These are phyloP conservation scores for Xanthoconium stramineum DNA, from an alignment of 768 basidiomycete genomes.

Conservation along the genomic window DNA sequence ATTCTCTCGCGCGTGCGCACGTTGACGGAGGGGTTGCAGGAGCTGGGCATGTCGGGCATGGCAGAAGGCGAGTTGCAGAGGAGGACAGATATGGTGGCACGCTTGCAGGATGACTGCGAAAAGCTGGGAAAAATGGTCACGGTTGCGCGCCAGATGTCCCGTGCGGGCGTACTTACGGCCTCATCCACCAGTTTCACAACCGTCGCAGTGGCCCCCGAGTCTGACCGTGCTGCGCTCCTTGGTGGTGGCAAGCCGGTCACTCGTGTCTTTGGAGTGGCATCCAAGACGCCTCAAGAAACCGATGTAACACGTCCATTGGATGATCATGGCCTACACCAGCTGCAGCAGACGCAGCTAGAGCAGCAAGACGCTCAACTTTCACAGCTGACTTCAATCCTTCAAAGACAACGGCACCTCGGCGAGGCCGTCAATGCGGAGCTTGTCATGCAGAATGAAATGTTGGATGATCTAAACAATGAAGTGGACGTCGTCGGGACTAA, in stretches of 20 bases:
- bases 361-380: constrained; percentile 83
- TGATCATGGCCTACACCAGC: constrained; percentile 69
- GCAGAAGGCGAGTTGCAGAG: constrained; percentile 90
- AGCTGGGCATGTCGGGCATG: constrained; percentile 66
- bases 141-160: constrained; percentile 56
- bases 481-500: constrained; percentile 79
- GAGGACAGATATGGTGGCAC: constrained; percentile 83
- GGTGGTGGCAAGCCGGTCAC: constrained; percentile 51
- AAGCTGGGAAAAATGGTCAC: constrained; percentile 84
- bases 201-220: constrained; percentile 40
- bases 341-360: constrained; percentile 79
- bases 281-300: constrained; percentile 67
- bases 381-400: constrained; percentile 75
- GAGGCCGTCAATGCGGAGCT: constrained; percentile 85
- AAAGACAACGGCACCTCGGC: constrained; percentile 82
- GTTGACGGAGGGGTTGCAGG: constrained; percentile 66
- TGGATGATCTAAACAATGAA: constrained; percentile 74
- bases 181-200: constrained; percentile 32
- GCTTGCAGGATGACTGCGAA: constrained; percentile 88
- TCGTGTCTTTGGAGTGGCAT: constrained; percentile 74
- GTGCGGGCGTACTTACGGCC: constrained; percentile 28
- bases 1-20: constrained; percentile 69
- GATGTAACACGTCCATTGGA: constrained; percentile 85
- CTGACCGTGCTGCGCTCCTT: constrained; percentile 66
- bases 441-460: constrained; percentile 75